A percentile compares a stretch with the other conserved stretches of the same genome.
Conservation (phyloP, 345 rosid genomes). For the Citrus sinensis region DVS_A1.0 CM039169.1:15960001-15960500, state of each 20-base stretch:
- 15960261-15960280: background rate
- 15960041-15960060: background rate
- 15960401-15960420: constrained; percentile 83
- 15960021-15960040: constrained; percentile 36
- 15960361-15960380: background rate
- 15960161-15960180: background rate
- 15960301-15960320: background rate
- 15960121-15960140: background rate
- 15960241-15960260: background rate
- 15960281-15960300: background rate
- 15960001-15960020: constrained; percentile 56
- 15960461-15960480: constrained; percentile 88
- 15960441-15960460: constrained; percentile 97
- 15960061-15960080: background rate
- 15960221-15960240: background rate
- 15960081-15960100: background rate
- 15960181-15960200: background rate
- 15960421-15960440: constrained; percentile 78
- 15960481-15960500: constrained; percentile 56
- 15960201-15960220: background rate
- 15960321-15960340: background rate
- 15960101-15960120: background rate
- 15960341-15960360: background rate
- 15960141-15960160: background rate
- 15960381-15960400: constrained; percentile 17